phyloP scores from a whole-genome alignment of 2,329 filamentous ascomycete genomes.

The Ambrosiella xylebori region DNA sequence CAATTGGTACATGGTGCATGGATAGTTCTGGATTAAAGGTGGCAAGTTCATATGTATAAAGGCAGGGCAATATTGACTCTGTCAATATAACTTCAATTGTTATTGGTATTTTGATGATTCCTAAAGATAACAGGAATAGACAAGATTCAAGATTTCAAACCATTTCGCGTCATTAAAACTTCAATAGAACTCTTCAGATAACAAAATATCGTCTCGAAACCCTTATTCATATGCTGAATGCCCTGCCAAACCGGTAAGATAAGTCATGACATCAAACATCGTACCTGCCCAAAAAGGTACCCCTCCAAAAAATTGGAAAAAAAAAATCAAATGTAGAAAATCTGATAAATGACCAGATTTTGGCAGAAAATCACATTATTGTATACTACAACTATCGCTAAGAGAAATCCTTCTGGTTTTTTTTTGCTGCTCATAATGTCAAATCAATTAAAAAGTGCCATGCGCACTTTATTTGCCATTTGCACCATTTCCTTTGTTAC shows the following conservation, averaged over 20 bases:
- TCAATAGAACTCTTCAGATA: background rate
- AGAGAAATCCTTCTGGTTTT: background rate
- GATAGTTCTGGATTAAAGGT: background rate
- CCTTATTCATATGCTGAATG: background rate
- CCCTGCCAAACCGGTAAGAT: background rate
- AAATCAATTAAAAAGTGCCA: background rate
- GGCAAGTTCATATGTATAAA: background rate
- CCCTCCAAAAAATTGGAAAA: background rate
- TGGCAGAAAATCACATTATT: too few relatives aligned
- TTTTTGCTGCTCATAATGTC: background rate
- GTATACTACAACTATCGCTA: too few relatives aligned
- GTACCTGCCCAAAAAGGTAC: background rate
- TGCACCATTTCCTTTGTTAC: background rate
- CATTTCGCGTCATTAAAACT: too few relatives aligned
- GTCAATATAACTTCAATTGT: too few relatives aligned
- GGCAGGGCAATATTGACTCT: background rate
- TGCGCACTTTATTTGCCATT: background rate
- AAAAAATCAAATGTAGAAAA: background rate
- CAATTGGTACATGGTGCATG: constrained; percentile 1
- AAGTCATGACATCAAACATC: background rate
- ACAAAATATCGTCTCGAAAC: background rate
- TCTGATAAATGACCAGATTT: too few relatives aligned
- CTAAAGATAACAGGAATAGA: too few relatives aligned
- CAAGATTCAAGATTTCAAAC: too few relatives aligned
- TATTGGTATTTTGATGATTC: too few relatives aligned